These are phyloP conservation scores for Quaeritorhiza haematococci DNA, from an alignment of 371 early-diverging fungal genomes.

Conservation along the genomic window DNA sequence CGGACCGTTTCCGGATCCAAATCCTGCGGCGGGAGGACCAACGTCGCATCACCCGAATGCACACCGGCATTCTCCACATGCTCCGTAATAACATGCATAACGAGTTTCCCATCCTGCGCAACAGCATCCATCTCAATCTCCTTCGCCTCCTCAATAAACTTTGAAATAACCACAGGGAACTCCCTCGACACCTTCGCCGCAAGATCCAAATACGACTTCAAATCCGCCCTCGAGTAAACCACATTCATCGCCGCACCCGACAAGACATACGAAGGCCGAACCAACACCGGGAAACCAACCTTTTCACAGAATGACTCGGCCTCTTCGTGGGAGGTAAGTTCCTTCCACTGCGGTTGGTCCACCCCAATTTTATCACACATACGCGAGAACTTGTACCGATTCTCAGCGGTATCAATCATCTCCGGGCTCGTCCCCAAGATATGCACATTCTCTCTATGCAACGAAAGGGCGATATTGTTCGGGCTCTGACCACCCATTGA, in stretches of 20 bases:
- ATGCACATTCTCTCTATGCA: slow-evolving; percentile 78
- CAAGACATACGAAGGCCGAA: slow-evolving; percentile 92
- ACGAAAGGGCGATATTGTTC: slow-evolving; percentile 88
- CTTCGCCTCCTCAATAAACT: slow-evolving; percentile 91
- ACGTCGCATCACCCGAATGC: slow-evolving; percentile 94
- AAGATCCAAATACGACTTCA: slow-evolving; percentile 72
- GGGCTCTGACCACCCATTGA: slow-evolving; percentile 95
- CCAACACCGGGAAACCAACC: slow-evolving; percentile 89
- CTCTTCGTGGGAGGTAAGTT: slow-evolving; percentile 78
- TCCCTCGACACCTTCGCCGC: slow-evolving; percentile 87
- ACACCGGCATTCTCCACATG: slow-evolving; percentile 97
- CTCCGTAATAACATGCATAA: slow-evolving; percentile 85
- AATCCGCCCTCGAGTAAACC: slow-evolving; percentile 72
- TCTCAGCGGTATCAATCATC: slow-evolving; percentile 91
- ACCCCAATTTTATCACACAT: slow-evolving; percentile 90
- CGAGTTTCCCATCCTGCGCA: slow-evolving; percentile 79
- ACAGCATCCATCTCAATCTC: slow-evolving; percentile 97
- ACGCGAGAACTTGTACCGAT: slow-evolving; percentile 92
- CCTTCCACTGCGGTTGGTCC: slow-evolving; percentile 93
- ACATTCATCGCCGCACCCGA: slow-evolving; percentile 97
- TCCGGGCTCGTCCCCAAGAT: slow-evolving; percentile 90
- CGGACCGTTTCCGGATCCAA: slow-evolving; percentile 81
- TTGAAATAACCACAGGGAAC: slow-evolving; percentile 90
- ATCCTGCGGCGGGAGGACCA: slow-evolving; percentile 89
- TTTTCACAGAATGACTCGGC: slow-evolving; percentile 77